Evolutionary conservation across 2,329 filamentous ascomycete genomes (phyloP).

Genomic region (Trichophyton benhamiae): DNA sequence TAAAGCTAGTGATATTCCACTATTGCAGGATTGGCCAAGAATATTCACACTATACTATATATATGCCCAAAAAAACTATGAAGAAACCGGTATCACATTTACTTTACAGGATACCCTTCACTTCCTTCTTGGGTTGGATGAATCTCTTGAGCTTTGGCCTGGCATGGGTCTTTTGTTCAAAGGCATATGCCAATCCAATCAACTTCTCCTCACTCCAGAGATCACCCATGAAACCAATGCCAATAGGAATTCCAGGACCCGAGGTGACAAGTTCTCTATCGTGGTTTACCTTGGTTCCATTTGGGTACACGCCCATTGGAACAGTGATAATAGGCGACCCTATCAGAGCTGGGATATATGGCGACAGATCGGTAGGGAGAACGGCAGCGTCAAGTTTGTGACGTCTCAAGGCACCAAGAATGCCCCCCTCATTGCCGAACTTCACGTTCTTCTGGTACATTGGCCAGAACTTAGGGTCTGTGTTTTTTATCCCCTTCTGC

Average conservation of each 20-base stretch:
- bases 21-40: background rate
- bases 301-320: conserved; percentile 47
- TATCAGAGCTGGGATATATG: conserved; percentile 41
- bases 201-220: conserved; percentile 50
- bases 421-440: conserved; percentile 46
- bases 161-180: conserved; percentile 48
- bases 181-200: conserved; percentile 55
- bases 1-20: too few relatives aligned
- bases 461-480: conserved; percentile 44
- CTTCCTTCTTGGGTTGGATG: conserved; percentile 38
- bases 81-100: background rate
- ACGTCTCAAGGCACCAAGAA: conserved; percentile 47
- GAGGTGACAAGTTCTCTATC: conserved; percentile 42
- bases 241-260: conserved; percentile 48
- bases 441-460: conserved; percentile 43
- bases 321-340: conserved; percentile 52
- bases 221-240: conserved; percentile 50
- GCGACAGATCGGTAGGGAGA: conserved; percentile 42
- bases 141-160: conserved; percentile 39
- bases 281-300: conserved; percentile 35
- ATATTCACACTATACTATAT: background rate
- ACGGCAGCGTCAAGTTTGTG: conserved; percentile 51
- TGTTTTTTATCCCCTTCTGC: conserved; percentile 44
- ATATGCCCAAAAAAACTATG: background rate
- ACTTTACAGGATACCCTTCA: conserved; percentile 27